Evolutionary conservation across 441 rosid species (phyloP).

Genomic region (Melianthus villosus): DNA sequence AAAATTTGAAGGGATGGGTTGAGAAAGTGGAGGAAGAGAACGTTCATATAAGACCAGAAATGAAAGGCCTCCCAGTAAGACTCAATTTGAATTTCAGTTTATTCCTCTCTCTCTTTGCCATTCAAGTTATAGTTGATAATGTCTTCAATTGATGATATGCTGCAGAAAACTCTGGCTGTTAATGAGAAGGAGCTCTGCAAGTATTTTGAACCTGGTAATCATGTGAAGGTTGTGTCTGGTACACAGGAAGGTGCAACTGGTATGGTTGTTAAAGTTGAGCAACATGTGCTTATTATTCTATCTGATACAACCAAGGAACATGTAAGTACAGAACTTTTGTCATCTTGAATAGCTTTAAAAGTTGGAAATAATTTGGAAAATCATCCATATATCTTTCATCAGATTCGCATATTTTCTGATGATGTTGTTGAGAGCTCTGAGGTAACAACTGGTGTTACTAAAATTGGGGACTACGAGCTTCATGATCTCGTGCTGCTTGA

Average conservation of each 20-base stretch:
- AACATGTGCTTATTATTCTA: conserved; percentile 76
- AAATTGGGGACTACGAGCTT: conserved; percentile 88
- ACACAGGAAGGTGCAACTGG: conserved; percentile 92
- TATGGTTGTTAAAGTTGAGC: conserved; percentile 95
- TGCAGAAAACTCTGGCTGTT: conserved; percentile 76
- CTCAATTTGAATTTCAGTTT: conserved; percentile 8
- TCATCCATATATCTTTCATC: conserved; percentile 9
- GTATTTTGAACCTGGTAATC: conserved; percentile 94
- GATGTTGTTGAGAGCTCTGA: conserved; percentile 95
- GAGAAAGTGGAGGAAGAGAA: conserved; percentile 96
- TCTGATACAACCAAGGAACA: conserved; percentile 95
- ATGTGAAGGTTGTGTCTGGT: conserved; percentile 89
- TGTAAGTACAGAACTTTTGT: conserved; percentile 34
- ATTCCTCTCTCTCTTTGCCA: too few species aligned
- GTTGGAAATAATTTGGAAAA: neutral
- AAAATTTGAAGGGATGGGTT: conserved; percentile 89
- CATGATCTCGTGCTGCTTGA: conserved; percentile 87
- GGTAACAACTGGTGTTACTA: conserved; percentile 82
- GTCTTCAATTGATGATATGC: conserved; percentile 6
- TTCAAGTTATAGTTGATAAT: neutral
- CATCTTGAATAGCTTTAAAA: neutral
- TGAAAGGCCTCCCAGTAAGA: conserved; percentile 92
- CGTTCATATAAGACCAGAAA: conserved; percentile 73
- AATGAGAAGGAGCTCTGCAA: conserved; percentile 86
- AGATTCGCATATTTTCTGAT: conserved; percentile 90